These are phyloP conservation scores for Cryptococcus depauperatus DNA, from an alignment of 1,284 basidiomycete genomes.

Conservation along the genomic window DNA sequence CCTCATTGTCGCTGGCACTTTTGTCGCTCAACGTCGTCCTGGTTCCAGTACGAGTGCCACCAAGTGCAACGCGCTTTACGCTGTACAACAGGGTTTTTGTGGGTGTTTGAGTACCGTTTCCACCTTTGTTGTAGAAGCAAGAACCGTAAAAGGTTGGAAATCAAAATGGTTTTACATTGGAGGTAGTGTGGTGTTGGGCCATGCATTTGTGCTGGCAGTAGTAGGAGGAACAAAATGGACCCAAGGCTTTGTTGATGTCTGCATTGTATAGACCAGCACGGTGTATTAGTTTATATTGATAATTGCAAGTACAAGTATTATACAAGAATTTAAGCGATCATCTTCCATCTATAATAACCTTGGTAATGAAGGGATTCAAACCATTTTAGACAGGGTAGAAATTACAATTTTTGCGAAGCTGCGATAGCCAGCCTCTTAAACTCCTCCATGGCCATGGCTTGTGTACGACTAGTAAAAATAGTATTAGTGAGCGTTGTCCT, in stretches of 20 bases:
- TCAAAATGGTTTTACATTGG: conserved; percentile 57
- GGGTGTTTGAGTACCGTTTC: conserved; percentile 91
- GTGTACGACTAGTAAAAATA: conserved; percentile 18
- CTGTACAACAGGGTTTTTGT: conserved; percentile 84
- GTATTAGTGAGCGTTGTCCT: background rate
- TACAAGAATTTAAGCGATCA: background rate
- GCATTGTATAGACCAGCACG: conserved; percentile 9
- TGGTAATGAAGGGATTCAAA: background rate
- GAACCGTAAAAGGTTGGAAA: conserved; percentile 50
- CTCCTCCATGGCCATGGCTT: conserved; percentile 30
- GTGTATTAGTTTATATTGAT: background rate
- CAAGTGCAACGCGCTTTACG: conserved; percentile 66
- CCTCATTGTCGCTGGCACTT: conserved; percentile 62
- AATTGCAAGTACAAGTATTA: background rate
- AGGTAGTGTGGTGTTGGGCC: conserved; percentile 62
- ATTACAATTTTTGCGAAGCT: background rate
- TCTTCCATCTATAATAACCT: background rate
- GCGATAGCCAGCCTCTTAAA: conserved; percentile 21
- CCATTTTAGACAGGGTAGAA: background rate
- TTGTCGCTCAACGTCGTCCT: conserved; percentile 58
- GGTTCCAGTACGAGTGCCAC: conserved; percentile 15
- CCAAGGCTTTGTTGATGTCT: conserved; percentile 28
- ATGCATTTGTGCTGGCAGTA: conserved; percentile 65
- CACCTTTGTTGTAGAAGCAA: conserved; percentile 80
- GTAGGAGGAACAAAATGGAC: conserved; percentile 63